Evolutionary conservation across 2,329 filamentous ascomycete species (phyloP), one percentile per base, ranked within the genome.

Genomic region (Blumeria graminis): DNA sequence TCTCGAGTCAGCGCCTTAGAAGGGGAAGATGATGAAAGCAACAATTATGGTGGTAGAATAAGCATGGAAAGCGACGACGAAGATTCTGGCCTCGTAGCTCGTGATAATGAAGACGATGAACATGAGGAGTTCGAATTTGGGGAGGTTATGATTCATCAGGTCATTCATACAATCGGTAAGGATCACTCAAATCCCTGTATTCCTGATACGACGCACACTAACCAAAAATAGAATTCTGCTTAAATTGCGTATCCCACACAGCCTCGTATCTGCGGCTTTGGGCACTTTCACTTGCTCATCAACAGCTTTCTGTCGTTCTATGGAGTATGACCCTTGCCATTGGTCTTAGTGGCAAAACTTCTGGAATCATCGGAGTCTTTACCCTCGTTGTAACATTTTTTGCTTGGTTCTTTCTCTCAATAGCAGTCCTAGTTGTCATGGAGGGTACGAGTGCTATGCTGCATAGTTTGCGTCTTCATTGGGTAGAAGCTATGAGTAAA

Each of bases 221-320:
- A 72, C 60, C 35, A 13, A 32, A 7, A 56, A 6, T 62, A 88
- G 87, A 98, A 76, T 98, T 98, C 74, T 98, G 92, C 68, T 77
- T 98, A 64, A 98, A 98, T 75, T 96, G 90, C 69, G 90, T 98
- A 60, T 98, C 92, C 34, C 92, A 98, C 72, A 98, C 93, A 4
- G 92, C 92, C 4, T 98, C 92, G 0, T 98, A 98, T 71, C 84
- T 98, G 52, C 92, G 92, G 74, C 84, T 98, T 48, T 98, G 92
- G 92, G 92, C 92, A 35, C 71, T 98, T 63, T 98, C 92, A 1
- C 82, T 98, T 58, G 92, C 92, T 35, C 92, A 98, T 74, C 92
- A 98, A 69, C 92, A 96, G 76, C 81, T 98, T 59, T 94, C 87
- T 53, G 84, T 89, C 61, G 92, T 98, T 60, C 77, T 98, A 52